phyloP scores from a whole-genome alignment of 139 green algal genomes.

The Tetradesmus lagerheimii region DNA sequence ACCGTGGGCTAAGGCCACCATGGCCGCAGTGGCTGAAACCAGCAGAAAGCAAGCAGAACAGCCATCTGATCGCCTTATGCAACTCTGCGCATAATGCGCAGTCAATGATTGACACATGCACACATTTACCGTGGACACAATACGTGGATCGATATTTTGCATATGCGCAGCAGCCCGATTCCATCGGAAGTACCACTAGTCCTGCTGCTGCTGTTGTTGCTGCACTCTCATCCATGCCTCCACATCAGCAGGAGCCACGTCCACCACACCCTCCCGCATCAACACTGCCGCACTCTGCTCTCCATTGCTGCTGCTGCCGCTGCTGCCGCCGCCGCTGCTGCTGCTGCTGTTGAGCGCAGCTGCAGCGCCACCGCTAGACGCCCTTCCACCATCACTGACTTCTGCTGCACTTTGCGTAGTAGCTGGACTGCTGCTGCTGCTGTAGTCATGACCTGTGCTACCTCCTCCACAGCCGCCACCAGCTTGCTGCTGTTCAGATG shows the following conservation, averaged over 20 bases:
- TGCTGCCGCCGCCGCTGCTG: conserved; percentile 2
- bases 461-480: neutral
- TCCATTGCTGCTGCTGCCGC: neutral
- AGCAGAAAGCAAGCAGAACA: too few relatives aligned
- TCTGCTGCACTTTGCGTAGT: neutral
- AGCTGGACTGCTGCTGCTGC: neutral
- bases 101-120: too few relatives aligned
- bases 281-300: neutral
- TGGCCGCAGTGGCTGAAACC: too few relatives aligned
- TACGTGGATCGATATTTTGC: too few relatives aligned
- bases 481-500: neutral
- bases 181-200: neutral
- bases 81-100: too few relatives aligned
- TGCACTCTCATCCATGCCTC: conserved; percentile 19
- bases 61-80: too few relatives aligned
- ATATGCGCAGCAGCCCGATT: too few relatives aligned
- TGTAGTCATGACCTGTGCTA: neutral
- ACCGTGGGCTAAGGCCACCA: too few relatives aligned
- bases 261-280: neutral
- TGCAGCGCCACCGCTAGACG: neutral
- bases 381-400: neutral
- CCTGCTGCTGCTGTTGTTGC: conserved; percentile 31
- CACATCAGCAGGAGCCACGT: conserved; percentile 29
- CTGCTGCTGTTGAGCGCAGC: neutral
- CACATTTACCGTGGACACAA: too few relatives aligned